These are phyloP conservation scores for Heterobasidion irregulare DNA, from an alignment of 1,284 basidiomycete species.

Conservation along the genomic window DNA sequence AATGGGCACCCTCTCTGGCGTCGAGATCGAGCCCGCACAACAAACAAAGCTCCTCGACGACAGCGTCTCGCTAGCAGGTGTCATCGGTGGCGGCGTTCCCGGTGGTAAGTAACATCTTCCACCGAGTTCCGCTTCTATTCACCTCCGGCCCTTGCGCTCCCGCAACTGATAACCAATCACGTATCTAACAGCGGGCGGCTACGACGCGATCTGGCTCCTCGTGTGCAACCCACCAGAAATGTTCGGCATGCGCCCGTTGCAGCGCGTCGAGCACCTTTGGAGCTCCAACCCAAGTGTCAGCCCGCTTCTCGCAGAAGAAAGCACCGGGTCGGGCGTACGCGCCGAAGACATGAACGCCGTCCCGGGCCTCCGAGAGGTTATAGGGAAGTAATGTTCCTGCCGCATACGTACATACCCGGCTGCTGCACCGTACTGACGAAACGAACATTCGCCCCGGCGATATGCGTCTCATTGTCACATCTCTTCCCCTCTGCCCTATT, in stretches of 20 bases:
- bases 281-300: slow-evolving; percentile 68
- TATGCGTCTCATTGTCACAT: too few species aligned
- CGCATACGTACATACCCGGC: too few species aligned
- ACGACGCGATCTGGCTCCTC: slow-evolving; percentile 93
- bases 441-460: too few species aligned
- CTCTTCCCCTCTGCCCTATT: too few species aligned
- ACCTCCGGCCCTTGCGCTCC: neutral
- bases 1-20: slow-evolving; percentile 76
- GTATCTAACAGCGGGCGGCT: slow-evolving; percentile 74
- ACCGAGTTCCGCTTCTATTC: neutral
- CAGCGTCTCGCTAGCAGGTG: slow-evolving; percentile 72
- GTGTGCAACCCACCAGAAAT: slow-evolving; percentile 57
- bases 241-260: slow-evolving; percentile 27
- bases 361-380: slow-evolving; percentile 47
- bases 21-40: slow-evolving; percentile 88
- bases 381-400: slow-evolving; percentile 12
- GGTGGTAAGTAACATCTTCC: slow-evolving; percentile 54
- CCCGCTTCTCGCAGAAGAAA: slow-evolving; percentile 74
- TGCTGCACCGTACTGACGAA: too few species aligned
- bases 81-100: slow-evolving; percentile 93
- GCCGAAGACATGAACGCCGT: slow-evolving; percentile 57
- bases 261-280: slow-evolving; percentile 69
- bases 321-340: slow-evolving; percentile 61
- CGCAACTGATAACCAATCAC: neutral
- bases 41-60: slow-evolving; percentile 85